Conservation (phyloP, 805 yeast genomes). For the Wickerhamiella azymoides region DNA sequence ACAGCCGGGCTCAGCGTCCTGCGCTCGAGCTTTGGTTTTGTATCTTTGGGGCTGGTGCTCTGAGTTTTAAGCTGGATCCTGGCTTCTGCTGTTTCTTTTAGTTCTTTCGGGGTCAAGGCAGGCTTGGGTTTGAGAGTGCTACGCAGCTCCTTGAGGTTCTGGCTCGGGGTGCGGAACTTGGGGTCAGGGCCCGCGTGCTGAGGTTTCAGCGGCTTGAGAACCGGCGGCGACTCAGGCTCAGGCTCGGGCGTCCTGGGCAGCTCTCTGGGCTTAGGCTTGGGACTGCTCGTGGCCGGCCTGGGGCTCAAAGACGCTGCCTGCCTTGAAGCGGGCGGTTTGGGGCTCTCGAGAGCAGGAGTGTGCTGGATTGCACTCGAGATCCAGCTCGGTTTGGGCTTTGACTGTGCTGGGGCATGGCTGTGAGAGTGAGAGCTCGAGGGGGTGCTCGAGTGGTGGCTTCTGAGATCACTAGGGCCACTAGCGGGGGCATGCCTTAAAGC, state of each 20-base stretch:
- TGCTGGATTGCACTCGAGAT: conserved; percentile 5
- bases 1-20: neutral
- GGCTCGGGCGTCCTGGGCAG: neutral
- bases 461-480: neutral
- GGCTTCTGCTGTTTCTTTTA: neutral
- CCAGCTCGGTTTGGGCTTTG: conserved; percentile 4
- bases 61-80: neutral
- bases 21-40: neutral
- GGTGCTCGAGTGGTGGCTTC: neutral
- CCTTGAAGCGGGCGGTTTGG: neutral
- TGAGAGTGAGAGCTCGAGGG: no score
- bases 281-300: neutral
- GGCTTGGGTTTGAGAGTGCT: neutral
- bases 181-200: conserved; percentile 3
- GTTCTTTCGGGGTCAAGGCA: neutral
- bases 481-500: neutral
- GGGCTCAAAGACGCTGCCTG: neutral
- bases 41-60: no score
- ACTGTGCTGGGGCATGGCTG: neutral
- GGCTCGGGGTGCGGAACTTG: conserved; percentile 1
- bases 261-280: conserved; percentile 1
- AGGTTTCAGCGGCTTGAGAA: neutral
- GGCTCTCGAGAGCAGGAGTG: neutral
- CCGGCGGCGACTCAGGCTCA: neutral
- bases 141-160: conserved; percentile 6